Percentiles rank a stretch among this genome's conserved stretches.
phyloP scores from a whole-genome alignment of 2,329 filamentous ascomycete species.

The Pestalotiopsis sp. region DNA sequence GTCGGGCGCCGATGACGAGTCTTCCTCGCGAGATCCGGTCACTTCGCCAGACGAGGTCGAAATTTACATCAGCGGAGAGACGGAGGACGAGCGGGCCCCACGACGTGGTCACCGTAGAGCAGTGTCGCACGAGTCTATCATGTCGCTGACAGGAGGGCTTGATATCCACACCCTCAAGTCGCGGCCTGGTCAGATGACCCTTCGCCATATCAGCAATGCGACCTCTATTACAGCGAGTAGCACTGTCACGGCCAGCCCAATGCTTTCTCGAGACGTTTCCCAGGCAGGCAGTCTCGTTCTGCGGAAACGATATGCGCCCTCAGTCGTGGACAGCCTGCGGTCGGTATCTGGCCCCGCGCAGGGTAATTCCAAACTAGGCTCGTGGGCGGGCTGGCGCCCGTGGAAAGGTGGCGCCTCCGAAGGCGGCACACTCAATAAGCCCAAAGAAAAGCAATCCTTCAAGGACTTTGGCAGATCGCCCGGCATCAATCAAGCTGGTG shows the following conservation, averaged over 20 bases:
- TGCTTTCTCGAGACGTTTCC: conserved; percentile 45
- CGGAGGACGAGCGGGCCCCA: conserved; percentile 36
- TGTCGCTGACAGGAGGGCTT: conserved; percentile 83
- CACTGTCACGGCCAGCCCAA: conserved; percentile 60
- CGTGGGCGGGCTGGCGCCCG: conserved; percentile 45
- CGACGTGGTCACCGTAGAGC: conserved; percentile 59
- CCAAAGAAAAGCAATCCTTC: conserved; percentile 26
- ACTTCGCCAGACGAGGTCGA: conserved; percentile 28
- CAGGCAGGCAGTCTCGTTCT: conserved; percentile 56
- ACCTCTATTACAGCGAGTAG: conserved; percentile 58
- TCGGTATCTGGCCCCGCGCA: conserved; percentile 25
- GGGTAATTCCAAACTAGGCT: conserved; percentile 35
- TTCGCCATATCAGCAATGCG: conserved; percentile 52
- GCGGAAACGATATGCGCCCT: conserved; percentile 46
- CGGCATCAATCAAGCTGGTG: conserved; percentile 77
- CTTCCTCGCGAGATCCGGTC: conserved; percentile 18
- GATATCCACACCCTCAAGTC: conserved; percentile 83
- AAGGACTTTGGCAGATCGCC: conserved; percentile 51
- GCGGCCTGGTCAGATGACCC: conserved; percentile 72
- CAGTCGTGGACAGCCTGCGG: conserved; percentile 33
- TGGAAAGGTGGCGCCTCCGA: conserved; percentile 27
- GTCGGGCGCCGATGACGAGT: conserved; percentile 32
- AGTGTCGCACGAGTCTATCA: conserved; percentile 82
- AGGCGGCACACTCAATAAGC: conserved; percentile 33
- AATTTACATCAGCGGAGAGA: conserved; percentile 19